A percentile compares a stretch with the other conserved stretches of the same genome.
These are phyloP conservation scores for Diaporthe vexans DNA, from an alignment of 2,329 filamentous ascomycete genomes.

Conservation along the genomic window DNA sequence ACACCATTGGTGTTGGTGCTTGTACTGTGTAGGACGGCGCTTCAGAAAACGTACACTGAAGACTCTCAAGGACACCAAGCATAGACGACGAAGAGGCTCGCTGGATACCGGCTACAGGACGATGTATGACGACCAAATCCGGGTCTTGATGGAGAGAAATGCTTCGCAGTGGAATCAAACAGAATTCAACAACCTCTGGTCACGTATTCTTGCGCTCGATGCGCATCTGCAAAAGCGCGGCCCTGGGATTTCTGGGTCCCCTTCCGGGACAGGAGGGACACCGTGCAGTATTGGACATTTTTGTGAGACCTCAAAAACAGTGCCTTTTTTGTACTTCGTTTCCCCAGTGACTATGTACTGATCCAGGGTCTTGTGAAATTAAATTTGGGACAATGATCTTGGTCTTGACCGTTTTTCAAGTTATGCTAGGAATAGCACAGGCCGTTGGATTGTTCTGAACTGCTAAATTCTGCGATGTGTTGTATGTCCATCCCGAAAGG, in stretches of 20 bases:
- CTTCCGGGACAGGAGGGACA: background rate
- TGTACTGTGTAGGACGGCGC: background rate
- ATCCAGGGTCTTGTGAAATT: background rate
- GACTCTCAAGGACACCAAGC: background rate
- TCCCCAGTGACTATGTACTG: too few species aligned
- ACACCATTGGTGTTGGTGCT: background rate
- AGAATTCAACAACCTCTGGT: background rate
- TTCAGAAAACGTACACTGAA: background rate
- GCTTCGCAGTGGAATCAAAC: slow-evolving; percentile 4
- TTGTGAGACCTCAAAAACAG: background rate
- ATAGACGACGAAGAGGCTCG: background rate
- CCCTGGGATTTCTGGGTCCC: slow-evolving; percentile 14
- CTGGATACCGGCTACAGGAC: background rate
- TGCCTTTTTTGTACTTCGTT: too few species aligned
- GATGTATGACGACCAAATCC: background rate
- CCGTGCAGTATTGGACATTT: background rate
- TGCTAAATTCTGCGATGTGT: rapidly evolving
- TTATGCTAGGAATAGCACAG: background rate
- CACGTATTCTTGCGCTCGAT: background rate
- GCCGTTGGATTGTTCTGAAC: background rate
- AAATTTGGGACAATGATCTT: background rate
- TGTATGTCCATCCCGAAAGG: background rate
- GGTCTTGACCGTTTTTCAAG: background rate
- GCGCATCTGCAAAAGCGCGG: background rate
- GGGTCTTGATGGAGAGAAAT: background rate